phyloP scores from a whole-genome alignment of 495 filamentous ascomycete species.

The Mytilinidion resinicola region DNA sequence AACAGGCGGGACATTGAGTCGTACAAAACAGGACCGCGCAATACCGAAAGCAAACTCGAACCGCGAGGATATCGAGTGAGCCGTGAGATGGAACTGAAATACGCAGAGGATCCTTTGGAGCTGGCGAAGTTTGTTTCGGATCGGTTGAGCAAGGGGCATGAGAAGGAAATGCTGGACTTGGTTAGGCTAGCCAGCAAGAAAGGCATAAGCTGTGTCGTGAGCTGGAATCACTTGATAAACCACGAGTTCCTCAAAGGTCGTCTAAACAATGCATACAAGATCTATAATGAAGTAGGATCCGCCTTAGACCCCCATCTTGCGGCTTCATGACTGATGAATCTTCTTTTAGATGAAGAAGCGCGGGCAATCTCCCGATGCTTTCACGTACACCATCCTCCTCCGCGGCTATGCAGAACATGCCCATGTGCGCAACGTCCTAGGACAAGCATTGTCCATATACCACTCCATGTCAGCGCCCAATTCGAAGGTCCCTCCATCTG shows the following conservation, averaged over 20 bases:
- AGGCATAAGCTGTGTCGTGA: constrained; percentile 53
- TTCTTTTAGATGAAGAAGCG: constrained; percentile 87
- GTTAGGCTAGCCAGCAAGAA: constrained; percentile 58
- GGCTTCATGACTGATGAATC: neutral
- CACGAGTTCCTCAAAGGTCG: constrained; percentile 55
- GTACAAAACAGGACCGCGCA: too few relatives aligned
- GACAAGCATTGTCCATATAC: constrained; percentile 63
- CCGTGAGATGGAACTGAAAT: constrained; percentile 49
- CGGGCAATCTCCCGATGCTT: constrained; percentile 60
- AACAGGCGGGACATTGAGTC: neutral
- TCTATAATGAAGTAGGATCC: constrained; percentile 69
- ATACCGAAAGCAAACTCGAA: too few relatives aligned
- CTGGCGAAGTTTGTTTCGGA: constrained; percentile 57
- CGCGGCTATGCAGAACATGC: constrained; percentile 58
- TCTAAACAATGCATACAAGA: constrained; percentile 58
- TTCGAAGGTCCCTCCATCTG: constrained; percentile 54
- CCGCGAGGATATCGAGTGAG: neutral
- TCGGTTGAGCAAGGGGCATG: constrained; percentile 48
- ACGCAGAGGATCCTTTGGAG: constrained; percentile 58
- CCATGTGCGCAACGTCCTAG: constrained; percentile 47
- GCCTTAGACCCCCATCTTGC: too few relatives aligned
- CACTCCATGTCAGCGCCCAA: constrained; percentile 57
- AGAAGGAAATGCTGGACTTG: constrained; percentile 57
- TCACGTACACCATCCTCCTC: constrained; percentile 79
- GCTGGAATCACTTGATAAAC: constrained; percentile 83